phyloP scores from a whole-genome alignment of 2,329 filamentous ascomycete species.

The Fusarium multiceps region DNA sequence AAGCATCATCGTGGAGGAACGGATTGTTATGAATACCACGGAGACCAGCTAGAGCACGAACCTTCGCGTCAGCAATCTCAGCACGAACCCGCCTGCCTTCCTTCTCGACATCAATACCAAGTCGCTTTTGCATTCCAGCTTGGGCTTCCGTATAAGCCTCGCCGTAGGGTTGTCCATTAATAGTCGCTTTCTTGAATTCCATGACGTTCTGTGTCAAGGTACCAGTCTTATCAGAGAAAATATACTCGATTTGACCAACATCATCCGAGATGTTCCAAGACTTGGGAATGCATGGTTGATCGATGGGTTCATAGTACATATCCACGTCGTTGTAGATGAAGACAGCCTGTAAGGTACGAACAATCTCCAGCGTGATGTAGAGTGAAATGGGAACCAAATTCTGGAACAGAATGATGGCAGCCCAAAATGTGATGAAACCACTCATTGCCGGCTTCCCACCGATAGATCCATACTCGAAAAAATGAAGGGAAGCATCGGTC shows the following conservation, averaged over 20 bases:
- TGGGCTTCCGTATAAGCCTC: slow-evolving; percentile 98
- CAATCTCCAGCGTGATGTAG: slow-evolving; percentile 96
- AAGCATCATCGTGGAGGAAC: slow-evolving; percentile 86
- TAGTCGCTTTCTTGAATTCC: slow-evolving; percentile 99
- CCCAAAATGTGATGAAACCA: slow-evolving; percentile 97
- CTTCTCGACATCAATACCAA: slow-evolving; percentile 86
- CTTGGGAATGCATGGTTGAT: slow-evolving; percentile 95
- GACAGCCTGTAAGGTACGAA: slow-evolving; percentile 90
- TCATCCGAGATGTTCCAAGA: slow-evolving; percentile 99
- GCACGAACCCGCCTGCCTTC: slow-evolving; percentile 77
- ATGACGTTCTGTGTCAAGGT: slow-evolving; percentile 97
- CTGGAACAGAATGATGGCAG: slow-evolving; percentile 93
- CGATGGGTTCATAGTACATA: slow-evolving; percentile 97
- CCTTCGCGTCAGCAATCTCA: slow-evolving; percentile 83
- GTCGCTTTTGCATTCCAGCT: slow-evolving; percentile 92
- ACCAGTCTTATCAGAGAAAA: slow-evolving; percentile 98
- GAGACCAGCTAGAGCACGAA: slow-evolving; percentile 76
- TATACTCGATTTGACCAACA: slow-evolving; percentile 97
- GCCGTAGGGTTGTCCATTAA: slow-evolving; percentile 96
- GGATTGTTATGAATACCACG: slow-evolving; percentile 87
- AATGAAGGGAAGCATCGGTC: slow-evolving; percentile 77
- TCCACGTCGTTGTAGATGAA: slow-evolving; percentile 97
- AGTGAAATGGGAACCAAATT: slow-evolving; percentile 98
- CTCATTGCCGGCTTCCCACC: slow-evolving; percentile 79
- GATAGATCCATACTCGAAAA: slow-evolving; percentile 88